Evolutionary conservation across 2,329 filamentous ascomycete genomes (phyloP).

Genomic region (Hymenoscyphus fraxineus): DNA sequence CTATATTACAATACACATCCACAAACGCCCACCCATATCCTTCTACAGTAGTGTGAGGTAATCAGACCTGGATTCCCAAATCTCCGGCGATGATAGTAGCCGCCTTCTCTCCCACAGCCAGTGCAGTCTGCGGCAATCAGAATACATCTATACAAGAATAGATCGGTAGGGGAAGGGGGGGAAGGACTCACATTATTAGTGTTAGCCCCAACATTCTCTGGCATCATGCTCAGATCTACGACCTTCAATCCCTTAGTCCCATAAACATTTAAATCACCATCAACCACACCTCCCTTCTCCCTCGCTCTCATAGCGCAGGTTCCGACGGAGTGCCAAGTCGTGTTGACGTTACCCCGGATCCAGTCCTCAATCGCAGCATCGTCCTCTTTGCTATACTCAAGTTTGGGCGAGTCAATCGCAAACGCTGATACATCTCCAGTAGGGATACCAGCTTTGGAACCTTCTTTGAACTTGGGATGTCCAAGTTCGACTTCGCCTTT

Average conservation of each 20-base stretch:
- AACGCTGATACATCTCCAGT: constrained; percentile 30
- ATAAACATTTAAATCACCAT: constrained; percentile 39
- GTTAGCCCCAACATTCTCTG: constrained; percentile 41
- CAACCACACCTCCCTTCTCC: constrained; percentile 39
- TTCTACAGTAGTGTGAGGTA: not conserved
- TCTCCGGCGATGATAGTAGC: constrained; percentile 40
- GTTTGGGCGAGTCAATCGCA: constrained; percentile 32
- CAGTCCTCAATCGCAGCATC: constrained; percentile 41
- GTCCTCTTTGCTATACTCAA: constrained; percentile 36
- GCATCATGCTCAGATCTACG: constrained; percentile 39
- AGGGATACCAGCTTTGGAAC: constrained; percentile 38
- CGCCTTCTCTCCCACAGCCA: constrained; percentile 41
- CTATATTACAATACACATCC: no score
- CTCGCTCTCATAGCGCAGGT: constrained; percentile 40
- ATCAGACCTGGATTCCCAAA: constrained; percentile 33
- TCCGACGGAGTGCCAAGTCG: constrained; percentile 41
- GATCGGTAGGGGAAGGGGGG: not conserved
- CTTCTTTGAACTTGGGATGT: constrained; percentile 43
- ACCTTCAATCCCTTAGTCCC: constrained; percentile 40
- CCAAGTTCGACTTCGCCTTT: constrained; percentile 42
- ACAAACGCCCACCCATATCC: not conserved
- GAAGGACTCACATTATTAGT: constrained; percentile 37
- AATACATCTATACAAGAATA: not conserved
- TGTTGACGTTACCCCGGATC: constrained; percentile 39
- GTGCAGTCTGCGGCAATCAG: constrained; percentile 34